Conservation (phyloP, 352 stramenopile genomes). For the Phytophthora quininea region DNA sequence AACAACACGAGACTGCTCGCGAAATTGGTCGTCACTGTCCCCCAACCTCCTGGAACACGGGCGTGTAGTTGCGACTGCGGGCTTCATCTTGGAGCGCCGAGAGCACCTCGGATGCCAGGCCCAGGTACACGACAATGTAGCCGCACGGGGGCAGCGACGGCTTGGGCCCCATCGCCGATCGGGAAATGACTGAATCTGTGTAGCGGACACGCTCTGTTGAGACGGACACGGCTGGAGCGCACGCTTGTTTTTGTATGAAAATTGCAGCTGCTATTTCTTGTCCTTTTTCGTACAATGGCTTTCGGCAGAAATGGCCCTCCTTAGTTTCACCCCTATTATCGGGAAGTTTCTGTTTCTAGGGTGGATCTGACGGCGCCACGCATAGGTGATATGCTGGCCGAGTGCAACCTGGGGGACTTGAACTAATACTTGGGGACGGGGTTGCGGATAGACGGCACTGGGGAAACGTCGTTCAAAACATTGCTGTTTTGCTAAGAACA, state of each 20-base stretch:
- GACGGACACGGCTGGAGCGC: too few species aligned
- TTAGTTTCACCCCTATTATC: not conserved
- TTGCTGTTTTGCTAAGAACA: too few species aligned
- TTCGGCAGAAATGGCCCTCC: not conserved
- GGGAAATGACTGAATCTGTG: not conserved
- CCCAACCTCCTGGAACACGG: constrained; percentile 1
- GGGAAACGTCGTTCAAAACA: too few species aligned
- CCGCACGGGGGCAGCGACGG: not conserved
- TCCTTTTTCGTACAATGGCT: not conserved
- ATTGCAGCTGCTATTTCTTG: not conserved
- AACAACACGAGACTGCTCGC: constrained; percentile 1
- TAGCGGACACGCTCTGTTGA: not conserved
- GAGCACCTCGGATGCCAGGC: not conserved
- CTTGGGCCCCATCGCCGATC: not conserved
- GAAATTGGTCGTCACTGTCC: not conserved
- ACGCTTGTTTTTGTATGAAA: too few species aligned
- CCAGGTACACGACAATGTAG: constrained; percentile 1
- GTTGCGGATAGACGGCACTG: too few species aligned
- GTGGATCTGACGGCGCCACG: too few species aligned
- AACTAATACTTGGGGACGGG: too few species aligned
- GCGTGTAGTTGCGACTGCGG: not conserved
- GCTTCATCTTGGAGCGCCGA: not conserved
- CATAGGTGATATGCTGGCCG: too few species aligned
- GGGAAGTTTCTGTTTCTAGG: too few species aligned
- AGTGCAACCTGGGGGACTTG: too few species aligned